phyloP scores from a whole-genome alignment of 2,329 filamentous ascomycete genomes.

The Aspergillus tanneri region DNA sequence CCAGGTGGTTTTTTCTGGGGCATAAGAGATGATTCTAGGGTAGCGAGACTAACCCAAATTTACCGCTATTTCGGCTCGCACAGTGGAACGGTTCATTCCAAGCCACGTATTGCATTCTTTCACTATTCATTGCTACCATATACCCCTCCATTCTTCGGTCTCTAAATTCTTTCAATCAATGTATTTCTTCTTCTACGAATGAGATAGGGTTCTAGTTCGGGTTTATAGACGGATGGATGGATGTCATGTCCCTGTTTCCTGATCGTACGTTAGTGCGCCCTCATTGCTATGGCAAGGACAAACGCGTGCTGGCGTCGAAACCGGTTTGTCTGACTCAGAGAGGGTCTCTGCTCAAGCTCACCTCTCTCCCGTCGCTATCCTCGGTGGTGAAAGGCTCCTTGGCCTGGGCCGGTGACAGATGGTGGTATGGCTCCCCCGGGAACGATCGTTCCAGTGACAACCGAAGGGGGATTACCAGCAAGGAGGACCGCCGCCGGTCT shows the following conservation, averaged over 20 bases:
- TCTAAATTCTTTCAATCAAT: neutral
- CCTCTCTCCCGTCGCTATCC: conserved; percentile 35
- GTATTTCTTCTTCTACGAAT: neutral
- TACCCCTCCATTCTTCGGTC: neutral
- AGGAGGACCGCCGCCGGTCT: conserved; percentile 62
- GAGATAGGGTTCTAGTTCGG: neutral
- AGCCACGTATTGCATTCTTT: too few species aligned
- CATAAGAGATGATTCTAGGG: too few species aligned
- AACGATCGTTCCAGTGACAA: conserved; percentile 56
- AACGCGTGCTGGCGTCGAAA: conserved; percentile 11
- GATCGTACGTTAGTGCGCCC: conserved; percentile 10
- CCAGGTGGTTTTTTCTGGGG: too few species aligned
- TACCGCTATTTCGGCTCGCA: too few species aligned
- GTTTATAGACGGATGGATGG: neutral
- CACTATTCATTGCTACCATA: too few species aligned
- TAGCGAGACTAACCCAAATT: too few species aligned
- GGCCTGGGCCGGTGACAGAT: conserved; percentile 37
- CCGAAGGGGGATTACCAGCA: conserved; percentile 47
- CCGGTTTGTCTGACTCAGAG: conserved; percentile 8
- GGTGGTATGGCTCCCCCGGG: conserved; percentile 40
- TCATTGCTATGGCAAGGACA: conserved; percentile 26
- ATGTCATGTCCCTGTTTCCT: conserved; percentile 11
- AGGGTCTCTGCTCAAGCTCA: conserved; percentile 25
- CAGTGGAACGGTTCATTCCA: too few species aligned
- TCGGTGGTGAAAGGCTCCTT: conserved; percentile 36